These are phyloP conservation scores for Hippophae tibetana DNA, from an alignment of 306 rosid species.

Conservation along the genomic window DNA sequence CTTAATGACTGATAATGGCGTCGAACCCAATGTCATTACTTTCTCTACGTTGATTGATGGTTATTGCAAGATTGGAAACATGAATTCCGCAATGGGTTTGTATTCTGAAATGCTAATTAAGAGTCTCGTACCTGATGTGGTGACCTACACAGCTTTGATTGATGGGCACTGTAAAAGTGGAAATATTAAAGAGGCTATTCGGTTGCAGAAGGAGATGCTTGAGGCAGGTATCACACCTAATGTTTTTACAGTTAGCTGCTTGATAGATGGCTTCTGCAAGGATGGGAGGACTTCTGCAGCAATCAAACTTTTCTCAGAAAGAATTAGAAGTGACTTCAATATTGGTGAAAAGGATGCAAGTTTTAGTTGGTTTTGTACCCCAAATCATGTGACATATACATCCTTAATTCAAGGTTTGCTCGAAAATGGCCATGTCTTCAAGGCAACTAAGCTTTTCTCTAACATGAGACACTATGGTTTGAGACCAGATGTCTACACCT, in stretches of 20 bases:
- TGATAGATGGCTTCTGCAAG: conserved; percentile 57
- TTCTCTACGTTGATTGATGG: conserved; percentile 57
- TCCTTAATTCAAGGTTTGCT: conserved; percentile 58
- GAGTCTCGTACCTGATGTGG: conserved; percentile 50
- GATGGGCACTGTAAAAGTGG: conserved; percentile 59
- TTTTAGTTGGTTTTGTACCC: conserved; percentile 21
- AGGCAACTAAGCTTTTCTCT: conserved; percentile 49
- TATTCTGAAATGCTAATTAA: conserved; percentile 53
- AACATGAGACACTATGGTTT: conserved; percentile 55
- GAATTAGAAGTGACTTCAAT: conserved; percentile 19
- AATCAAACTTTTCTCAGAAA: conserved; percentile 40
- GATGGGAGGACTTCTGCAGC: conserved; percentile 50
- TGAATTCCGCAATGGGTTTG: conserved; percentile 50
- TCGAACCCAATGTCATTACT: conserved; percentile 47
- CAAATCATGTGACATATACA: conserved; percentile 41
- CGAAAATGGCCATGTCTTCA: conserved; percentile 41
- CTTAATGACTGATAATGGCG: conserved; percentile 44
- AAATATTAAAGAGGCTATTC: conserved; percentile 40
- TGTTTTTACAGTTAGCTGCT: conserved; percentile 41
- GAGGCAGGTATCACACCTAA: conserved; percentile 46
- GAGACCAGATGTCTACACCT: conserved; percentile 41
- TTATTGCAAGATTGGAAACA: conserved; percentile 50
- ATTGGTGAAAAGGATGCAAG: conserved; percentile 6
- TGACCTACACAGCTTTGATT: conserved; percentile 56
- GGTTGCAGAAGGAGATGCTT: conserved; percentile 45